Percentiles rank a stretch among this genome's conserved stretches.
Conservation (phyloP, 2,329 filamentous ascomycete genomes). For the Ophiostoma ips region DNA sequence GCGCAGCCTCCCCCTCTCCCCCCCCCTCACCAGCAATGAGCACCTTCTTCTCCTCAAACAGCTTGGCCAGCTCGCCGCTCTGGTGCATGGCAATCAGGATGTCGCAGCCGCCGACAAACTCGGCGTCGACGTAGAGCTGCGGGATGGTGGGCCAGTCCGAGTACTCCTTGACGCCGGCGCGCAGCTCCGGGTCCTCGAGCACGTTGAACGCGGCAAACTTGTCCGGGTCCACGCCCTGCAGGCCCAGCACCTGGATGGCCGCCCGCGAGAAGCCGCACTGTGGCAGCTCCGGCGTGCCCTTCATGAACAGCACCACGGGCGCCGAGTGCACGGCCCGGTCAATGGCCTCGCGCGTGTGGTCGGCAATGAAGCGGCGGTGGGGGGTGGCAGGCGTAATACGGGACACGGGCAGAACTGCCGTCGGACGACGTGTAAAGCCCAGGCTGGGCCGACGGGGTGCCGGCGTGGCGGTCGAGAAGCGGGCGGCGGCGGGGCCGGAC, state of each 20-base stretch:
- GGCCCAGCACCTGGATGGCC: constrained; percentile 82
- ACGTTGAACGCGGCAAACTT: constrained; percentile 99
- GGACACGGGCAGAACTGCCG: background rate
- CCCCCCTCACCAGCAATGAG: constrained; percentile 43
- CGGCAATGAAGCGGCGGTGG: constrained; percentile 39
- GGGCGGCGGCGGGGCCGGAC: background rate
- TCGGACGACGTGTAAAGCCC: background rate
- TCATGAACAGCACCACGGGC: constrained; percentile 93
- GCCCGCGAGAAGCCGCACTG: constrained; percentile 86
- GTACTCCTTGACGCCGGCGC: constrained; percentile 94
- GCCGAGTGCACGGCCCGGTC: constrained; percentile 78
- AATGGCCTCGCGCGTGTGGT: constrained; percentile 68
- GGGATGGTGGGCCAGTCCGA: constrained; percentile 99
- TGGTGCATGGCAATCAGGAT: constrained; percentile 96
- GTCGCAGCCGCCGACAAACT: constrained; percentile 96
- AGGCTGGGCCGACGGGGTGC: background rate
- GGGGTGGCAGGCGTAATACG: background rate
- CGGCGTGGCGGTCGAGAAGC: constrained; percentile 1
- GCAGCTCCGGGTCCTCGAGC: constrained; percentile 75
- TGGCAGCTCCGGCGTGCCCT: constrained; percentile 69
- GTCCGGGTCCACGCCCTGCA: constrained; percentile 86
- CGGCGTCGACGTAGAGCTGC: constrained; percentile 87
- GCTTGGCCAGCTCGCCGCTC: constrained; percentile 79
- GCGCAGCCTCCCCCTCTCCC: constrained; percentile 20
- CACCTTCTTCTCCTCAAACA: constrained; percentile 87